These are phyloP conservation scores for Hamamelis virginiana DNA, from an alignment of 164 flowering plant genomes.

Conservation along the genomic window DNA sequence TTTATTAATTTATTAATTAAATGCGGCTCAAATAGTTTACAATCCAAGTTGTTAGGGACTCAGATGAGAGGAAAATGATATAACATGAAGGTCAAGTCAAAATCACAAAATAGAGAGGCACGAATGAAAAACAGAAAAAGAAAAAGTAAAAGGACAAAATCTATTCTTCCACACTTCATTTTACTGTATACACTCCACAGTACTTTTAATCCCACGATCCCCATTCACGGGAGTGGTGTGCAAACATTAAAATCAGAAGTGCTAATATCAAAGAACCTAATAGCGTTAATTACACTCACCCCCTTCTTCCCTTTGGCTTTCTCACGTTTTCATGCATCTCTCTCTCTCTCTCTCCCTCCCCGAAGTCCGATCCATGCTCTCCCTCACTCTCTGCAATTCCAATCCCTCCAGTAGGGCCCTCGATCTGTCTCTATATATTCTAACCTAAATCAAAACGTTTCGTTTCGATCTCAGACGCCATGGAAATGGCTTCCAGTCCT, in stretches of 20 bases:
- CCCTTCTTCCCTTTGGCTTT: not conserved
- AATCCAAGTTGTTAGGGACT: too few species aligned
- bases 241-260: not conserved
- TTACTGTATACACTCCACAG: too few species aligned
- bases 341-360: not conserved
- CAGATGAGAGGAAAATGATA: too few species aligned
- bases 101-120: too few species aligned
- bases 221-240: not conserved
- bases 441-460: not conserved
- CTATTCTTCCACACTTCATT: too few species aligned
- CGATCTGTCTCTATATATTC: not conserved
- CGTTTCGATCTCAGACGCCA: constrained; percentile 11
- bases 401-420: not conserved
- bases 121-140: too few species aligned
- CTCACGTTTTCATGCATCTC: constrained; percentile 2
- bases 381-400: not conserved
- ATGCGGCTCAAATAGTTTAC: too few species aligned
- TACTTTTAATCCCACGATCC: too few species aligned
- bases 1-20: too few species aligned
- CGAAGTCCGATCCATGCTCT: constrained; percentile 4
- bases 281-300: not conserved
- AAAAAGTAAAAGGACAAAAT: too few species aligned
- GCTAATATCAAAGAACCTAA: not conserved
- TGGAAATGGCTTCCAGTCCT: constrained; percentile 71
- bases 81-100: too few species aligned